Conservation (phyloP, 2,329 filamentous ascomycete species). For the Plenodomus lindquistii region DNA sequence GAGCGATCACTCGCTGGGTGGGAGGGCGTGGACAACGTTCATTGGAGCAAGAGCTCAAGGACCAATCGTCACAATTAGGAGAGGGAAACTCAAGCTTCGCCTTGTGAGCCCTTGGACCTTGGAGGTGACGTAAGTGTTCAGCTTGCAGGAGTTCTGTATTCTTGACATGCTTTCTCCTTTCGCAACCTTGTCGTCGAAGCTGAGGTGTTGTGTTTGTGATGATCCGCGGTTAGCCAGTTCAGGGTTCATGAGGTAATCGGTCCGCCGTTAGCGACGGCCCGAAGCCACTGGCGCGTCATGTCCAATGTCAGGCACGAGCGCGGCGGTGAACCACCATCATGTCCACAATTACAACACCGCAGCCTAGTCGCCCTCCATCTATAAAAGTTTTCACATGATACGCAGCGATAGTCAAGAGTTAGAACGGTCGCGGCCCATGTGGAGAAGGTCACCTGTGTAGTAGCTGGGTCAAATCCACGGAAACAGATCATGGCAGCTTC, state of each 20-base stretch:
- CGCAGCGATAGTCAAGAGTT: constrained; percentile 6
- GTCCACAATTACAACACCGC: constrained; percentile 10
- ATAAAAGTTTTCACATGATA: constrained; percentile 18
- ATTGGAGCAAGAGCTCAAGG: too few species aligned
- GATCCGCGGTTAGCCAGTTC: too few species aligned
- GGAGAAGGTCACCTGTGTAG: constrained; percentile 25
- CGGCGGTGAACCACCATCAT: neutral
- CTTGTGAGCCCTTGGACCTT: too few species aligned
- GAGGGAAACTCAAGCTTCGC: too few species aligned
- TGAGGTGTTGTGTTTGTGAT: neutral
- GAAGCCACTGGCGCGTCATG: neutral
- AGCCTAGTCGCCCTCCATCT: neutral
- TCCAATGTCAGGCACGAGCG: neutral
- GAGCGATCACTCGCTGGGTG: too few species aligned
- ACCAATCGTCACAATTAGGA: too few species aligned
- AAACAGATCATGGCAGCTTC: constrained; percentile 26
- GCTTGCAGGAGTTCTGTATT: too few species aligned
- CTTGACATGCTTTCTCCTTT: too few species aligned
- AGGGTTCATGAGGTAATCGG: neutral
- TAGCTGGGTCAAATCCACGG: constrained; percentile 1
- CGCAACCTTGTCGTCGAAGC: too few species aligned
- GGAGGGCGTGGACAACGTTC: too few species aligned
- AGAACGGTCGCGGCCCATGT: constrained; percentile 22
- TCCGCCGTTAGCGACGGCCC: neutral
- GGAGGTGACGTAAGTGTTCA: too few species aligned